Percentiles rank a stretch among this genome's conserved stretches.
phyloP scores from a whole-genome alignment of 2,329 filamentous ascomycete species.

The Ophiocordyceps australis region DNA sequence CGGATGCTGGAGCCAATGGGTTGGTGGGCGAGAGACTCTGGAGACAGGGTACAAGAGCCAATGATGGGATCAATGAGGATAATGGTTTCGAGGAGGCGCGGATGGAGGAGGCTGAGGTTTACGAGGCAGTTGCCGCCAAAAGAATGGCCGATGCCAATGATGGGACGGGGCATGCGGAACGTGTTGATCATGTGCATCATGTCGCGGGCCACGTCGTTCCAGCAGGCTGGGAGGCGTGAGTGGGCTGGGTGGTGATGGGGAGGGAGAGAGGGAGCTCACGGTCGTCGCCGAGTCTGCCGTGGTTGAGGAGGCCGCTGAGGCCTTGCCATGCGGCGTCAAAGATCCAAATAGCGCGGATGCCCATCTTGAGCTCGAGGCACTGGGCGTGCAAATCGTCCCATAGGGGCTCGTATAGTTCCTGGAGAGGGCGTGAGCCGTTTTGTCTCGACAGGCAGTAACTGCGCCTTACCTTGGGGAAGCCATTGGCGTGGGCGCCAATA shows the following conservation, averaged over 20 bases:
- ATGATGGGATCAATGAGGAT: conserved; percentile 79
- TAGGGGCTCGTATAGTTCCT: conserved; percentile 85
- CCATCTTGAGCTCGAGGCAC: conserved; percentile 39
- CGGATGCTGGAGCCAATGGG: conserved; percentile 44
- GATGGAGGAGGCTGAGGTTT: conserved; percentile 58
- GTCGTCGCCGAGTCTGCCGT: conserved; percentile 62
- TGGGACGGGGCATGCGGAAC: conserved; percentile 62
- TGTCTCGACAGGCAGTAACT: neutral
- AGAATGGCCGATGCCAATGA: conserved; percentile 76
- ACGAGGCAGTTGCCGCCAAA: conserved; percentile 64
- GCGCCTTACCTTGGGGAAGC: conserved; percentile 58
- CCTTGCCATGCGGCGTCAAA: conserved; percentile 80
- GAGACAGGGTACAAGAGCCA: conserved; percentile 21
- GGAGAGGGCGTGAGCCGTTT: neutral
- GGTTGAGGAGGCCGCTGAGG: conserved; percentile 60
- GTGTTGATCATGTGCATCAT: conserved; percentile 71
- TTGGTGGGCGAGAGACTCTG: conserved; percentile 13
- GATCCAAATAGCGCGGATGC: conserved; percentile 74
- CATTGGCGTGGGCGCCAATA: conserved; percentile 77
- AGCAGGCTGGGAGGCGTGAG: conserved; percentile 43
- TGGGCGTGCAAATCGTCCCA: conserved; percentile 64
- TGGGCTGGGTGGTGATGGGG: conserved; percentile 1
- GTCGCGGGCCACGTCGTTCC: conserved; percentile 75
- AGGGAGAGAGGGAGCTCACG: conserved; percentile 29
- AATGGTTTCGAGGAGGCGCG: conserved; percentile 58